Conservation (phyloP, 176 grass and related monocot genomes). For the Zea luxurians region DNA sequence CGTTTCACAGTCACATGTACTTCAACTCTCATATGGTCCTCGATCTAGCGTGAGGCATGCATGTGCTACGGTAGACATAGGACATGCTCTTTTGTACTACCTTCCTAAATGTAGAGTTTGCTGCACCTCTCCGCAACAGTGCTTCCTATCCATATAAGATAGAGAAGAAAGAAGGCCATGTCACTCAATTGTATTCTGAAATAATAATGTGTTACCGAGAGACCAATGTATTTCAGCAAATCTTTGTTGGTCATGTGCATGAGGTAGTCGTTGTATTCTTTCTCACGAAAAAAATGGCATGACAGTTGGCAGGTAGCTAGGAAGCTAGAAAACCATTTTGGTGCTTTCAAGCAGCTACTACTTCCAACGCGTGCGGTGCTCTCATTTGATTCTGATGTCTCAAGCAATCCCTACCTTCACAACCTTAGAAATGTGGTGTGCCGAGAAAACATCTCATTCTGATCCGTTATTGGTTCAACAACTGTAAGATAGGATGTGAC, state of each 20-base stretch:
- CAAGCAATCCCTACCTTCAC: slow-evolving; percentile 30
- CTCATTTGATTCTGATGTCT: slow-evolving; percentile 34
- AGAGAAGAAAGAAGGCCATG: slow-evolving; percentile 18
- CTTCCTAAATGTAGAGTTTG: slow-evolving; percentile 35
- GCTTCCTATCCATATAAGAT: slow-evolving; percentile 27
- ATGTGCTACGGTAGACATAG: slow-evolving; percentile 35
- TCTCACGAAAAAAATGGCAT: neutral
- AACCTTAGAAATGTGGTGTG: slow-evolving; percentile 19
- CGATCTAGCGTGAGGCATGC: slow-evolving; percentile 35
- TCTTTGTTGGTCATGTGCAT: neutral
- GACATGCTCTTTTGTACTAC: slow-evolving; percentile 23
- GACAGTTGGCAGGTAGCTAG: slow-evolving; percentile 18
- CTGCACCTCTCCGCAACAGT: slow-evolving; percentile 20
- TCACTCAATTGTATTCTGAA: slow-evolving; percentile 17
- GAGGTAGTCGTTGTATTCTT: neutral
- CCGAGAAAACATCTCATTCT: slow-evolving; percentile 11
- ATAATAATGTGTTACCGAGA: neutral
- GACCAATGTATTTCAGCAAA: neutral
- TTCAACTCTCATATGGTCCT: slow-evolving; percentile 31
- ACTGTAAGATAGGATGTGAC: slow-evolving; percentile 14
- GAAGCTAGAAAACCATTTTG: slow-evolving; percentile 37
- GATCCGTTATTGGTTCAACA: neutral
- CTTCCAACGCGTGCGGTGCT: slow-evolving; percentile 30
- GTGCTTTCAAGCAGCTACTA: slow-evolving; percentile 35
- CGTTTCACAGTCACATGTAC: slow-evolving; percentile 29